Conservation (phyloP, 768 basidiomycete species). For the Pleurotus tuber-regium region DNA sequence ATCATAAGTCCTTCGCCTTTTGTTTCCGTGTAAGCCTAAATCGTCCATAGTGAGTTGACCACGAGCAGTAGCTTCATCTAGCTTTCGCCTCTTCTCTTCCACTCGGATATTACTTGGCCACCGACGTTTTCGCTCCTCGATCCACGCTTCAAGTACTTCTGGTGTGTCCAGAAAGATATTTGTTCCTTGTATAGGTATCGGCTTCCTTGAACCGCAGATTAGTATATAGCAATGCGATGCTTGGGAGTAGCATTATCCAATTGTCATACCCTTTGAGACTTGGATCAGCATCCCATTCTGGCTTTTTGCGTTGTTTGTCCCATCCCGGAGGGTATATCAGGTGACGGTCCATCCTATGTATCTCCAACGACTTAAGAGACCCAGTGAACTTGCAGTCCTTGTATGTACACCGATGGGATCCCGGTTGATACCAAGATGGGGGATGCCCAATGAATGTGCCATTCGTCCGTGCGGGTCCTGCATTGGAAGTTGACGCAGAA, state of each 20-base stretch:
- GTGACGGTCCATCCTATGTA: constrained; percentile 90
- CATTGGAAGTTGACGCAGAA: not conserved
- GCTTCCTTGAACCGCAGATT: constrained; percentile 46
- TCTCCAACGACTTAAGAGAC: constrained; percentile 67
- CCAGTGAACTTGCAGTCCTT: constrained; percentile 67
- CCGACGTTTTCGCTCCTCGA: constrained; percentile 81
- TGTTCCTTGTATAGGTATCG: constrained; percentile 77
- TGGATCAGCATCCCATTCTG: constrained; percentile 82
- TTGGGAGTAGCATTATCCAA: not conserved
- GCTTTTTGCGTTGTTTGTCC: constrained; percentile 50
- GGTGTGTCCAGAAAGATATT: constrained; percentile 73
- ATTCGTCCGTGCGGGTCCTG: not conserved
- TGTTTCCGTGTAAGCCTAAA: constrained; percentile 35
- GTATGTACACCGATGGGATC: constrained; percentile 58
- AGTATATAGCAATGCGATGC: constrained; percentile 5
- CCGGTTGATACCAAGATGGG: constrained; percentile 60
- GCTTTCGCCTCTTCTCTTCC: constrained; percentile 78
- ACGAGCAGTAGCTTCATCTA: constrained; percentile 75
- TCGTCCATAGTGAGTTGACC: constrained; percentile 66
- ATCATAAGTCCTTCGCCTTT: constrained; percentile 38
- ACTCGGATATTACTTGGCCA: constrained; percentile 75
- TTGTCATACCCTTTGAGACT: constrained; percentile 66
- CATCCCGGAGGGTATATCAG: constrained; percentile 77
- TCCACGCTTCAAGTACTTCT: constrained; percentile 81
- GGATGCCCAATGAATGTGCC: constrained; percentile 2